Evolutionary conservation across 2,329 filamentous ascomycete species (phyloP).

Genomic region (Colletotrichum godetiae): DNA sequence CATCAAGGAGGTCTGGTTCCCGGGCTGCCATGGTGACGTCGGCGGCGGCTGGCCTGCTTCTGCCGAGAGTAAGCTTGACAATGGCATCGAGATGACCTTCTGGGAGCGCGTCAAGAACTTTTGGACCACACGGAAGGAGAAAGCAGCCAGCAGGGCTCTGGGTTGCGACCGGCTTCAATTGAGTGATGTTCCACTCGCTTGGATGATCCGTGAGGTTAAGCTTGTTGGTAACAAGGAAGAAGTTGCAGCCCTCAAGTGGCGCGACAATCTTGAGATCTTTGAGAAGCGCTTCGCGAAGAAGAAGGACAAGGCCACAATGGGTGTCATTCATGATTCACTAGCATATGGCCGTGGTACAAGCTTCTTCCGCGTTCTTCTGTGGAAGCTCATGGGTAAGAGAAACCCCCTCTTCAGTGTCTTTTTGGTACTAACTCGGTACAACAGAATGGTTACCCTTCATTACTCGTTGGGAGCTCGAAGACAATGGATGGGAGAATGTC

Average conservation of each 20-base stretch:
- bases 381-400: conserved; percentile 56
- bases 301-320: conserved; percentile 45
- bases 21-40: conserved; percentile 64
- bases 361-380: conserved; percentile 52
- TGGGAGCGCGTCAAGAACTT: conserved; percentile 50
- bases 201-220: conserved; percentile 64
- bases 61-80: conserved; percentile 40
- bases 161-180: conserved; percentile 52
- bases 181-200: conserved; percentile 62
- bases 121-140: conserved; percentile 48
- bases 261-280: conserved; percentile 43
- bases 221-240: conserved; percentile 47
- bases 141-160: conserved; percentile 44
- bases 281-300: conserved; percentile 34
- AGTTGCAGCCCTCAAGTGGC: conserved; percentile 49
- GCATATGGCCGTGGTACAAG: conserved; percentile 49
- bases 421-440: background rate
- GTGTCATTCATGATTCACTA: conserved; percentile 52
- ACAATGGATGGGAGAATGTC: conserved; percentile 46
- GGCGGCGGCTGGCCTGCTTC: conserved; percentile 62
- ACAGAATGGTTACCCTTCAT: conserved; percentile 53
- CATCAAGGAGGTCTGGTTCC: conserved; percentile 65
- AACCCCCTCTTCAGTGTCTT: no score
- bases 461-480: conserved; percentile 53
- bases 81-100: conserved; percentile 40